Conservation (phyloP, 2,329 filamentous ascomycete species). For the Fusarium anthophilum region DNA sequence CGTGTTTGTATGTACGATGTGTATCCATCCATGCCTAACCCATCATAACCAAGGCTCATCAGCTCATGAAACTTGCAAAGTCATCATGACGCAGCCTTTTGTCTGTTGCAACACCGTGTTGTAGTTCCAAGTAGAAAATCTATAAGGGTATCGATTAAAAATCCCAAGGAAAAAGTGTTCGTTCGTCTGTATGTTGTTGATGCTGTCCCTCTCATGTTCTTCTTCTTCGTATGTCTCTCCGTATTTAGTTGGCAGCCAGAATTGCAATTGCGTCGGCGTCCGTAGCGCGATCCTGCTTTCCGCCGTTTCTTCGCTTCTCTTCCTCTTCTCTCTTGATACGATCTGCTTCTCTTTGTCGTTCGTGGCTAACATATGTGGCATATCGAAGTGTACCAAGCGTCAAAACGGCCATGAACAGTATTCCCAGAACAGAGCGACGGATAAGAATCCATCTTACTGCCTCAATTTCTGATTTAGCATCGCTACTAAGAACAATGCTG, state of each 20-base stretch:
- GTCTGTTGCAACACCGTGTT: neutral
- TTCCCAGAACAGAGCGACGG: slow-evolving; percentile 69
- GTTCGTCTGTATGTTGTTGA: slow-evolving; percentile 12
- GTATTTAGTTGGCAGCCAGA: slow-evolving; percentile 61
- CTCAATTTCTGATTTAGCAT: slow-evolving; percentile 92
- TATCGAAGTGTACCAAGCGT: slow-evolving; percentile 69
- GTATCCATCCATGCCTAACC: neutral
- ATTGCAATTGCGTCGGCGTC: slow-evolving; percentile 66
- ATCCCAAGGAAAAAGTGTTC: slow-evolving; percentile 30
- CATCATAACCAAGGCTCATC: slow-evolving; percentile 13
- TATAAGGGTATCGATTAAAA: slow-evolving; percentile 43
- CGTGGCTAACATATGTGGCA: slow-evolving; percentile 63
- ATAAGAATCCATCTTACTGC: slow-evolving; percentile 87
- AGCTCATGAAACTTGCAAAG: slow-evolving; percentile 3
- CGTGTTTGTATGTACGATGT: slow-evolving; percentile 15
- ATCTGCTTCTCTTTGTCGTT: slow-evolving; percentile 58
- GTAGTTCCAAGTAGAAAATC: slow-evolving; percentile 32
- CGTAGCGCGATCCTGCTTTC: slow-evolving; percentile 56
- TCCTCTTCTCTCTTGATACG: slow-evolving; percentile 56
- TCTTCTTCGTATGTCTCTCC: neutral
- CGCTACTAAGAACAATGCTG: slow-evolving; percentile 86
- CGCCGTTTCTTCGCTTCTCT: slow-evolving; percentile 53
- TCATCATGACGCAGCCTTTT: slow-evolving; percentile 9
- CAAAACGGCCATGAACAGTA: slow-evolving; percentile 71
- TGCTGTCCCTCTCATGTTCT: neutral